Evolutionary conservation across 2,329 filamentous ascomycete genomes (phyloP).

Genomic region (Immersiporthe knoxdaviesiana): DNA sequence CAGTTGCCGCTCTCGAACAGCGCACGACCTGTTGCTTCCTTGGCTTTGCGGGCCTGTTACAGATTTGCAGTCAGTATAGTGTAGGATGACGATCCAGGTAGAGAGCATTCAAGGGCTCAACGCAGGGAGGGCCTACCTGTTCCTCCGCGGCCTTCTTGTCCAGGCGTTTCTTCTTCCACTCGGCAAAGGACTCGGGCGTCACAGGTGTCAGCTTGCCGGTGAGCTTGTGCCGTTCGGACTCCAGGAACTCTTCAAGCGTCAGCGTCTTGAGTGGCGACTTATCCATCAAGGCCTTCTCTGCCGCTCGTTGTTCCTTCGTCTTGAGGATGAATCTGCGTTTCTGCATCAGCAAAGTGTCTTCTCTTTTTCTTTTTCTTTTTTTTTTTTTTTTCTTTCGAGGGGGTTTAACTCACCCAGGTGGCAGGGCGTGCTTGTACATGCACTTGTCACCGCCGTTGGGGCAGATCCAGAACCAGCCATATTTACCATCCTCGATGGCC

Average conservation of each 20-base stretch:
- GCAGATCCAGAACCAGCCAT: constrained; percentile 99
- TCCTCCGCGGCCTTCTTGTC: constrained; percentile 96
- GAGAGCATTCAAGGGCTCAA: neutral
- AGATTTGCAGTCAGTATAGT: neutral
- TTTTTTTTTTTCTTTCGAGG: too few relatives aligned
- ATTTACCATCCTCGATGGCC: constrained; percentile 97
- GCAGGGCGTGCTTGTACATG: constrained; percentile 97
- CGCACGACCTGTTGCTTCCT: constrained; percentile 92
- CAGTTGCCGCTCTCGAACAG: constrained; percentile 98
- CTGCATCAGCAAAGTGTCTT: constrained; percentile 24
- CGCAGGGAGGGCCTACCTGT: constrained; percentile 36
- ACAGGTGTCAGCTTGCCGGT: constrained; percentile 91
- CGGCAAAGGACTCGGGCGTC: constrained; percentile 87
- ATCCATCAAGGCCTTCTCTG: constrained; percentile 93
- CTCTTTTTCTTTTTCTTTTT: too few relatives aligned
- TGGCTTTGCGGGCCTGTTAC: constrained; percentile 75
- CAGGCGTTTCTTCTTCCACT: constrained; percentile 94
- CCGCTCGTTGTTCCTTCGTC: constrained; percentile 93
- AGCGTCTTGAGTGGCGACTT: constrained; percentile 94
- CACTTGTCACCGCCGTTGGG: constrained; percentile 96
- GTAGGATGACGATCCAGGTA: neutral
- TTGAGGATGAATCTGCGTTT: constrained; percentile 84
- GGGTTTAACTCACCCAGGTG: constrained; percentile 81
- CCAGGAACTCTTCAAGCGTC: constrained; percentile 95
- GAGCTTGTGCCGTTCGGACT: constrained; percentile 94